Percentiles rank a stretch among this genome's conserved stretches.
phyloP scores from a whole-genome alignment of 176 grass and related monocot genomes.

The Musa acuminata region DNA sequence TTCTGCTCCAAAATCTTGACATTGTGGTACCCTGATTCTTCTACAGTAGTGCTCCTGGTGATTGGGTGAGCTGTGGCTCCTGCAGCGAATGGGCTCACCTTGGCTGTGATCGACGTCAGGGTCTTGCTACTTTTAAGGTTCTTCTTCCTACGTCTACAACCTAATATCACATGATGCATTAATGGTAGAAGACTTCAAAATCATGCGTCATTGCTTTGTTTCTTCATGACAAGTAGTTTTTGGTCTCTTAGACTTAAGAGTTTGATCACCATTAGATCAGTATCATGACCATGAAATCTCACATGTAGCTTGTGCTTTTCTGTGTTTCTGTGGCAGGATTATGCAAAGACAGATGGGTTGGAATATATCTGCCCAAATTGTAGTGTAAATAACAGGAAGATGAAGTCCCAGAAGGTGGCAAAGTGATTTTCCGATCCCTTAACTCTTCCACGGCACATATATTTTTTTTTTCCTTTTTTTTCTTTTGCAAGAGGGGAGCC shows the following conservation, averaged over 20 bases:
- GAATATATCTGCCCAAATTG: constrained; percentile 61
- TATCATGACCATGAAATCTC: background rate
- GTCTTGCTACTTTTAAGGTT: constrained; percentile 65
- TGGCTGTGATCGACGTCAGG: constrained; percentile 65
- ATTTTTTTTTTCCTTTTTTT: too few species aligned
- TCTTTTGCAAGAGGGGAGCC: background rate
- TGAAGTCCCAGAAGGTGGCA: constrained; percentile 15
- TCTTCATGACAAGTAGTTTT: background rate
- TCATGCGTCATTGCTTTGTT: background rate
- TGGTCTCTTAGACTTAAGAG: background rate
- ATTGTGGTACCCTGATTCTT: background rate
- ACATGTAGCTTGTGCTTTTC: constrained; percentile 11
- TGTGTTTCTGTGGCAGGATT: constrained; percentile 38
- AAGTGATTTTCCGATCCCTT: constrained; percentile 25
- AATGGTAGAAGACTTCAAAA: background rate
- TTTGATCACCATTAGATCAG: background rate
- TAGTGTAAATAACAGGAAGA: constrained; percentile 36
- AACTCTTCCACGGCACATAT: constrained; percentile 22
- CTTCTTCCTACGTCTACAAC: background rate
- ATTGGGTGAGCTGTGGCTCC: constrained; percentile 71
- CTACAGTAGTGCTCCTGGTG: constrained; percentile 57
- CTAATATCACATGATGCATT: background rate
- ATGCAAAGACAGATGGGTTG: constrained; percentile 60
- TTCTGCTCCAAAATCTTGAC: constrained; percentile 4
- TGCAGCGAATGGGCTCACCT: constrained; percentile 77